Conservation (phyloP, 2,329 filamentous ascomycete species). For the Aspergillus cejpii region DNA sequence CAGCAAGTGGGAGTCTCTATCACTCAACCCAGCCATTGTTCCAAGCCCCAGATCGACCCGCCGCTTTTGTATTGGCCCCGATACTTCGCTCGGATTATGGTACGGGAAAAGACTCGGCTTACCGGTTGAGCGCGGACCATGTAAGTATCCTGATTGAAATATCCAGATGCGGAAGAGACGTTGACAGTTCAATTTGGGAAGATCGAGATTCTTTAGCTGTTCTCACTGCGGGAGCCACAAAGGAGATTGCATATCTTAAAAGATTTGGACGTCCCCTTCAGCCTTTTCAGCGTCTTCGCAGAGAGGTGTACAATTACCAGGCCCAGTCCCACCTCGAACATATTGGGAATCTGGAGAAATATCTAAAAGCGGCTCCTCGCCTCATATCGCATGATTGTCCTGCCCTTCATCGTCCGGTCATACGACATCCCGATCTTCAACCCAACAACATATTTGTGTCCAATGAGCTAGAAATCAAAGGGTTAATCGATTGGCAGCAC, state of each 20-base stretch:
- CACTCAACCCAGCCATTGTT: background rate
- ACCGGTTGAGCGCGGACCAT: constrained; percentile 3
- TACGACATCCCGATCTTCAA: constrained; percentile 22
- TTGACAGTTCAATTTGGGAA: constrained; percentile 4
- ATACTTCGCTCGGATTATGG: constrained; percentile 1
- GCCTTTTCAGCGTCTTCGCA: constrained; percentile 10
- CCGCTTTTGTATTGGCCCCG: constrained; percentile 3
- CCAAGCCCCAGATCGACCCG: background rate
- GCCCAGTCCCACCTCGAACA: background rate
- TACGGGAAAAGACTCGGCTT: constrained; percentile 1
- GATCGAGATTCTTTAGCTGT: constrained; percentile 18
- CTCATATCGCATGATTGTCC: background rate
- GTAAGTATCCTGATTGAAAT: background rate
- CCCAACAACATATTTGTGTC: constrained; percentile 29
- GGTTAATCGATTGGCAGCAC: constrained; percentile 29
- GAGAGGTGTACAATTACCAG: background rate
- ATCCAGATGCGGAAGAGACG: too few relatives aligned
- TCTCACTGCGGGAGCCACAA: constrained; percentile 15
- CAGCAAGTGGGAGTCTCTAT: constrained; percentile 18
- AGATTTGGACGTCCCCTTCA: constrained; percentile 13
- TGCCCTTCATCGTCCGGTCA: constrained; percentile 7
- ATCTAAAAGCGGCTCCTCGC: background rate
- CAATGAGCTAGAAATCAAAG: constrained; percentile 16
- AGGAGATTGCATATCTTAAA: constrained; percentile 17
- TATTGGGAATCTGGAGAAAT: background rate